Base-by-base conservation (phyloP, 768 basidiomycete genomes). In the Termitomyces sp. region DNA sequence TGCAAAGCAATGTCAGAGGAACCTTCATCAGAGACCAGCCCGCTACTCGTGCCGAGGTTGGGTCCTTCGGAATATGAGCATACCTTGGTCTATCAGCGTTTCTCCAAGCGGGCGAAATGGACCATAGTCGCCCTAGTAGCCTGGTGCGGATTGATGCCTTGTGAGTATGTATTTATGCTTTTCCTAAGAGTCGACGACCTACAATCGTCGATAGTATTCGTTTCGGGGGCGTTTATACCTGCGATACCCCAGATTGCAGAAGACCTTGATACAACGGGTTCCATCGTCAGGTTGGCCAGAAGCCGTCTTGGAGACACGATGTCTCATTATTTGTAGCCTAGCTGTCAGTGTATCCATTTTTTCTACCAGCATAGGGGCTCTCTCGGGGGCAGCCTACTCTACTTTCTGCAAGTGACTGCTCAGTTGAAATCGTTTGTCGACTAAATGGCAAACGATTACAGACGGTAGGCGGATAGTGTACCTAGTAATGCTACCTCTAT, bases 211-310 rank as follows among this genome's bases (percentile, higher is more conserved):
- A 62, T 12, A 92, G 90, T 87, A 37, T 84, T 92, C 58, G 82
- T 87, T 0, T 73, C 81, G 7, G 85, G 82, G 0, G 82, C 82
- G 0, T 90, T 92, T 67, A 77, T 90, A 2, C 90, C 90, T 0
- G 83, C 84, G 0, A 87, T 92, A 55, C 88, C 89, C 0, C 79
- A 87, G 50, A 84, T 94, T 46, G 83, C 90, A 8, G 69, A 68
- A 27, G 89, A 93, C 58, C 68, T 93, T 10, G 48, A 79, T 26
- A 75, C 86, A 0, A 80, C 87, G 0, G 78, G 78, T 0, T 62
- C 79, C 16, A 68, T 86, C 18, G 77, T 91, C 51, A 87, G 84
- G 84, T 56, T 18, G 3, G 36, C n/a, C 4, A 34, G 83, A 54
- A 16, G 68, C 29, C 41, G 59, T 32, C 34, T 54, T 20, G n/a